Base-by-base conservation (phyloP, 495 filamentous ascomycete species). In the Xylaria curta region DNA sequence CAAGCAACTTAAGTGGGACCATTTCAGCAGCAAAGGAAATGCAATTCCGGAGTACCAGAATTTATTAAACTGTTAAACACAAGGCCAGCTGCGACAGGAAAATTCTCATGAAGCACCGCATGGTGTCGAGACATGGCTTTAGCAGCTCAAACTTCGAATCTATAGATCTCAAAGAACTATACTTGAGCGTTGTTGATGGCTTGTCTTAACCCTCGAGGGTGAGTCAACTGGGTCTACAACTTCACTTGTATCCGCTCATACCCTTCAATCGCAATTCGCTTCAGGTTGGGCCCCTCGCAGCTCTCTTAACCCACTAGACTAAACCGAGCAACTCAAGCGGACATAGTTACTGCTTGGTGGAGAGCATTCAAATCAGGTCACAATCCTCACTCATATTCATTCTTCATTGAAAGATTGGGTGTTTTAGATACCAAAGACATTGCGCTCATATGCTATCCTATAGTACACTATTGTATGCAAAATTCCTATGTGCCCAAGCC, bases 11-110 rank as follows among this genome's bases (percentile, higher is more conserved):
- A 49, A 33, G 24, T 1, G 15, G 63, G 49, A 28, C 42, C 58
- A 2, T 46, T 44, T 38, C 17, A 51, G 63, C 2, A 36, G 58
- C 68, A 21, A 70, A 70, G 42, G 54, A 62, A 15, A 38, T 46
- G 21, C 9, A 63, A 40, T 49, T 53, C 24, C 53, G 62, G 68
- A 44, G 58, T 63, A 10, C 10, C 17, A 21, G 58, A 26, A 21
- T 70, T 59, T 19, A 9, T 10, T 1, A 38, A 12, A 46, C 68
- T 6, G 58, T 69, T 21, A 56, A 15, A 13, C 19, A 40, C 46
- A 49, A 13, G 28, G 68, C 44, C 21, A 70, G 28, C 15, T 56
- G 12, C 31, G 60, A 58, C 28, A 64, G 33, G 15, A 56, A 40
- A 21, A 64, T 44, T 0, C 15, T 69, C 3, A 61, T 44, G 21